phyloP scores from a whole-genome alignment of 345 rosid species.

The Camelina sativa region DNA sequence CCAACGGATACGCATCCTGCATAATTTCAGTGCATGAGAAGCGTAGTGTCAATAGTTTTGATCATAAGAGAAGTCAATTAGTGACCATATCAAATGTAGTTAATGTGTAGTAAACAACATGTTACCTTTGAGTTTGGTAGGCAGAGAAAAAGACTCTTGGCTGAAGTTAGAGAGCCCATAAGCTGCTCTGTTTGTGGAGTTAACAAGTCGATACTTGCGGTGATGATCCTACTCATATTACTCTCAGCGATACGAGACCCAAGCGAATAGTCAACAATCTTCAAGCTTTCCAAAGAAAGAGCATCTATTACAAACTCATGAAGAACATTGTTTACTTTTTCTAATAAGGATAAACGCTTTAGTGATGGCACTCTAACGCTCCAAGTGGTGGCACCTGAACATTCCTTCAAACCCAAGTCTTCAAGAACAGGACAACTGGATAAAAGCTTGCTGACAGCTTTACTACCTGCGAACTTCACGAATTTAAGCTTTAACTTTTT shows the following conservation, averaged over 20 bases:
- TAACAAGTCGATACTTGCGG: neutral
- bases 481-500: neutral
- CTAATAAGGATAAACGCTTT: neutral
- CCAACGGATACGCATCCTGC: constrained; percentile 7
- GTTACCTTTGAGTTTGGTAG: constrained; percentile 12
- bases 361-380: neutral
- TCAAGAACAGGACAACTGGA: neutral
- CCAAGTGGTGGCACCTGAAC: neutral
- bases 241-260: neutral
- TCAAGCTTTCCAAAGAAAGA: constrained; percentile 6
- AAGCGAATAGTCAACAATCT: neutral
- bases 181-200: neutral
- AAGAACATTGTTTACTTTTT: neutral
- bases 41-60: neutral
- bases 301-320: constrained; percentile 6
- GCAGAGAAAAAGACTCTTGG: neutral
- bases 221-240: neutral
- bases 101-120: neutral
- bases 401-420: neutral
- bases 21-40: neutral
- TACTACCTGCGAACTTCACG: neutral
- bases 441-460: neutral
- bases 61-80: neutral
- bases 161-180: neutral
- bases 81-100: neutral